Percentiles rank a stretch among this genome's conserved stretches.
phyloP scores from a whole-genome alignment of 106 monocot species.

The Acorus calamus region DNA sequence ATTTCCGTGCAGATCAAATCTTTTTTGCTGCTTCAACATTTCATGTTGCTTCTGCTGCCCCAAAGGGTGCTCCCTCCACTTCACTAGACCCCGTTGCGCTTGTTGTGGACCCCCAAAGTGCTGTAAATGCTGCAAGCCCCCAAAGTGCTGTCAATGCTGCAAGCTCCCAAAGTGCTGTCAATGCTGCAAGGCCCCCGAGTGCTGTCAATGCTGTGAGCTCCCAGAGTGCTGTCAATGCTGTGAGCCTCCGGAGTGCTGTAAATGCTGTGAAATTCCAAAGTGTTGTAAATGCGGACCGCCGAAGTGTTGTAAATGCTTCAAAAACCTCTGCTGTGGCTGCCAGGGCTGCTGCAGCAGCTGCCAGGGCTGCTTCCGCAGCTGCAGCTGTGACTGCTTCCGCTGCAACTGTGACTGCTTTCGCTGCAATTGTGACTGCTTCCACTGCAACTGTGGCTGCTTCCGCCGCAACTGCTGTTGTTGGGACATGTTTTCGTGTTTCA shows the following conservation, averaged over 20 bases:
- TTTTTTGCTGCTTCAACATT: constrained; percentile 13
- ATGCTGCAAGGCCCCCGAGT: constrained; percentile 9
- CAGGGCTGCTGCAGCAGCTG: neutral
- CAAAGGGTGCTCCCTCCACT: constrained; percentile 10
- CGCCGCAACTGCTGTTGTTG: constrained; percentile 16
- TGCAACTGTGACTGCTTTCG: neutral
- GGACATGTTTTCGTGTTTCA: constrained; percentile 12
- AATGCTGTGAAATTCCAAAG: neutral
- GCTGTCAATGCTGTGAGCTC: constrained; percentile 6
- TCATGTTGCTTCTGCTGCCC: constrained; percentile 39
- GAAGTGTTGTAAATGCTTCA: too few species aligned
- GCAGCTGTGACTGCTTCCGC: neutral
- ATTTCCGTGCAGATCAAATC: constrained; percentile 20
- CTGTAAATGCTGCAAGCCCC: constrained; percentile 11
- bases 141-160: constrained; percentile 13
- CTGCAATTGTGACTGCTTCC: neutral
- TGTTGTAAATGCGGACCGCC: neutral
- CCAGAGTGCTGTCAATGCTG: constrained; percentile 6
- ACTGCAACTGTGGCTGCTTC: neutral
- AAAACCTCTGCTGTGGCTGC: neutral
- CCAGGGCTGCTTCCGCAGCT: constrained; percentile 4
- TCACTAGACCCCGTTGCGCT: constrained; percentile 15
- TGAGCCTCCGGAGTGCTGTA: constrained; percentile 9
- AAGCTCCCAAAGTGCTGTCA: neutral
- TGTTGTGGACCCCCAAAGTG: constrained; percentile 4